These are phyloP conservation scores for Ustilago sp. DNA, from an alignment of 1,284 basidiomycete species.

Conservation along the genomic window DNA sequence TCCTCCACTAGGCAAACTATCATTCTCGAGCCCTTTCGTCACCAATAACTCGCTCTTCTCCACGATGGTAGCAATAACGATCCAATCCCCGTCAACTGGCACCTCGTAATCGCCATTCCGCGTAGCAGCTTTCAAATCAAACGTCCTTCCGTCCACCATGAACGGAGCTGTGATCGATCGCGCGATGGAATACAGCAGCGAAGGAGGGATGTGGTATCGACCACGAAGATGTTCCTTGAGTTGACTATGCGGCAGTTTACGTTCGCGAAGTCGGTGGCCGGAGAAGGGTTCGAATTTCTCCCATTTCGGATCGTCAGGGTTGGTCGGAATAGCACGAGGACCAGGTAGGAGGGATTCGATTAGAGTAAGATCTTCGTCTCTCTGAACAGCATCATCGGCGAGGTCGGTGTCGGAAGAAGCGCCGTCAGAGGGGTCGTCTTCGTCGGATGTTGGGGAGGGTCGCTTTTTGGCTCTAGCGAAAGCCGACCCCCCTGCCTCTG, in stretches of 20 bases:
- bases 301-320: conserved; percentile 49
- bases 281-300: conserved; percentile 46
- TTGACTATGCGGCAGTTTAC: conserved; percentile 79
- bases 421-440: neutral
- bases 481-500: conserved; percentile 9
- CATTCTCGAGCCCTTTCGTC: conserved; percentile 64
- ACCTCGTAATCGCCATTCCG: conserved; percentile 79
- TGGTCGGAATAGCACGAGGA: conserved; percentile 27
- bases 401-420: neutral
- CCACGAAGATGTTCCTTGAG: conserved; percentile 85
- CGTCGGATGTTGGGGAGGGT: neutral
- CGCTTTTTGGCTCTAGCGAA: conserved; percentile 27
- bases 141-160: neutral
- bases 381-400: neutral
- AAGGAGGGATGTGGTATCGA: conserved; percentile 87
- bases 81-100: conserved; percentile 90
- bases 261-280: conserved; percentile 77
- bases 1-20: neutral
- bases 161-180: conserved; percentile 10
- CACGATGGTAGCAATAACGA: conserved; percentile 87
- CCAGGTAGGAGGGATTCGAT: conserved; percentile 30
- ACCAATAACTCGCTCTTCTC: conserved; percentile 81
- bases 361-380: conserved; percentile 36
- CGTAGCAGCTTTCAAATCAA: conserved; percentile 4
- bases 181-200: conserved; percentile 80